These are phyloP conservation scores for Fusarium sp. DNA, from an alignment of 2,329 filamentous ascomycete genomes.

Conservation along the genomic window DNA sequence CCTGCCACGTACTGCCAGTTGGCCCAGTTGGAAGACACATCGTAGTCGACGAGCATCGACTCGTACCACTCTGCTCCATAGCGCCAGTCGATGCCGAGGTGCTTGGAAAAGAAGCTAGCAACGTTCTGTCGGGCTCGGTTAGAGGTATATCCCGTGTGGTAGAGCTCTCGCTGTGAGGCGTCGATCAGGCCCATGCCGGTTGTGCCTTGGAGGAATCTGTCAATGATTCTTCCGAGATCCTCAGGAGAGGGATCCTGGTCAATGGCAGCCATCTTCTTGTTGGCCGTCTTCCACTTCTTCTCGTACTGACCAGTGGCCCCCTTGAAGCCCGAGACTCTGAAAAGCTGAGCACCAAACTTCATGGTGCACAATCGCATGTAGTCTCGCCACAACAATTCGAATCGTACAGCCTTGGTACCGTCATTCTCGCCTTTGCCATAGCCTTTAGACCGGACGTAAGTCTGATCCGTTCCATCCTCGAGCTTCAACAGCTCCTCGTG, in stretches of 20 bases:
- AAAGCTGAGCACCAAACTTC: constrained; percentile 73
- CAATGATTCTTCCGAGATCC: constrained; percentile 58
- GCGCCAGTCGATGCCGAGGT: constrained; percentile 79
- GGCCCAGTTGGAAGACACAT: constrained; percentile 78
- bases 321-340: constrained; percentile 68
- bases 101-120: constrained; percentile 75
- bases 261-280: constrained; percentile 41
- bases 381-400: constrained; percentile 80
- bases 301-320: constrained; percentile 54
- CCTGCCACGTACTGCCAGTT: constrained; percentile 86
- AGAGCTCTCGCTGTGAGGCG: constrained; percentile 76
- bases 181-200: constrained; percentile 82
- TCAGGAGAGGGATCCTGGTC: constrained; percentile 53
- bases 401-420: constrained; percentile 72
- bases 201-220: constrained; percentile 69
- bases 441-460: constrained; percentile 56
- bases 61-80: constrained; percentile 86
- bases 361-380: constrained; percentile 79
- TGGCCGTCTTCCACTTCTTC: constrained; percentile 59
- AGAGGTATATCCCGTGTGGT: constrained; percentile 78
- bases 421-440: constrained; percentile 75
- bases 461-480: constrained; percentile 66
- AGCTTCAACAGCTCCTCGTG: constrained; percentile 72
- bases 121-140: constrained; percentile 80
- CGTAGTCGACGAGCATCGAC: constrained; percentile 75